phyloP scores from a whole-genome alignment of 306 rosid species.

The Acacia acuminata region DNA sequence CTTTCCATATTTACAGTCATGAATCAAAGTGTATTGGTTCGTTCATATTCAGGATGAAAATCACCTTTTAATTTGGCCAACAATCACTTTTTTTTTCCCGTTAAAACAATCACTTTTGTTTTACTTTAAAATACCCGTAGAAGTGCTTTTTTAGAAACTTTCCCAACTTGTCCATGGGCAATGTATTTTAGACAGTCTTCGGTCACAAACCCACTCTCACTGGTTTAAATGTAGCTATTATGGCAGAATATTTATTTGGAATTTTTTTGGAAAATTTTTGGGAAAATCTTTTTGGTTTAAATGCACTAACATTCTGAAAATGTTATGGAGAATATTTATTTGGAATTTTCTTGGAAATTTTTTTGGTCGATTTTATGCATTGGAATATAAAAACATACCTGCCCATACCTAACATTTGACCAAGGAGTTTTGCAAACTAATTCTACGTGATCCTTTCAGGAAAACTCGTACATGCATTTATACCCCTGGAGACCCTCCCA shows the following conservation, averaged over 20 bases:
- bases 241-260: background rate
- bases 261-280: background rate
- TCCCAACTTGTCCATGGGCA: background rate
- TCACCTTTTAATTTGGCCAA: background rate
- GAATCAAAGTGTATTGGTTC: slow-evolving; percentile 20
- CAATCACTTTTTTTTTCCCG: background rate
- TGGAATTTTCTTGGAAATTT: background rate
- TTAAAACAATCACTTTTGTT: background rate
- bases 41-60: slow-evolving; percentile 11
- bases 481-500: slow-evolving; percentile 85
- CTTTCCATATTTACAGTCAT: background rate
- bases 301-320: too few species aligned
- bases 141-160: slow-evolving; percentile 8
- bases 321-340: background rate
- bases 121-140: slow-evolving; percentile 20
- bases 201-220: background rate
- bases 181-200: background rate
- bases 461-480: slow-evolving; percentile 82
- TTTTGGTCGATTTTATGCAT: slow-evolving; percentile 3
- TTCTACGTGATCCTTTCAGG: slow-evolving; percentile 46
- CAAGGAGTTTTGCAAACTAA: slow-evolving; percentile 28
- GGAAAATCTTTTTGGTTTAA: too few species aligned
- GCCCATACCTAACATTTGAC: slow-evolving; percentile 9
- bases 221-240: slow-evolving; percentile 24
- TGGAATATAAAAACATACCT: slow-evolving; percentile 13